Evolutionary conservation across 2,329 filamentous ascomycete species (phyloP).

Genomic region (Colletotrichum neosansevieriae): DNA sequence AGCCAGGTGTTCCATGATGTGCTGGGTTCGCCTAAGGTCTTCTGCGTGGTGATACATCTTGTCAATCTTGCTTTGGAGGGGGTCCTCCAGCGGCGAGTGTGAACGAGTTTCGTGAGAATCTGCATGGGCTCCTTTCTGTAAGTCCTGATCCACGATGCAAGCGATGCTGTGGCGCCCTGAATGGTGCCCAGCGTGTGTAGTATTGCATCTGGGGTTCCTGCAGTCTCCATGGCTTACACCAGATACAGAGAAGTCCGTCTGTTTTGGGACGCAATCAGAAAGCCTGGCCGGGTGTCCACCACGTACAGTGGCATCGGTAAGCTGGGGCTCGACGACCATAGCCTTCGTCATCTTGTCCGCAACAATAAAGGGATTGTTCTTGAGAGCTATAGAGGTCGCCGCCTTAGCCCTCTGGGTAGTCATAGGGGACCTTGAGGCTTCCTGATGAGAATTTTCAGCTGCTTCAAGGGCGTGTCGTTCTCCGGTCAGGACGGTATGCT

Average conservation of each 20-base stretch:
- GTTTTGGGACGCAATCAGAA: slow-evolving; percentile 49
- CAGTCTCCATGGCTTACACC: slow-evolving; percentile 43
- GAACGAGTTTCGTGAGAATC: slow-evolving; percentile 2
- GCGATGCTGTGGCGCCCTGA: slow-evolving; percentile 50
- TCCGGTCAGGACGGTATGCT: background rate
- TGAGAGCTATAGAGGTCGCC: slow-evolving; percentile 41
- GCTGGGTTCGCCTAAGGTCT: slow-evolving; percentile 49
- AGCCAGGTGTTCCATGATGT: slow-evolving; percentile 51
- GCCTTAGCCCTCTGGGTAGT: slow-evolving; percentile 14
- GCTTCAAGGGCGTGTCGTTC: background rate
- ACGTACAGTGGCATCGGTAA: slow-evolving; percentile 41
- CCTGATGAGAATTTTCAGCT: background rate
- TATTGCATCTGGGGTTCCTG: slow-evolving; percentile 47
- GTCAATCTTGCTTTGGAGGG: slow-evolving; percentile 46
- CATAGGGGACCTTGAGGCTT: slow-evolving; percentile 2
- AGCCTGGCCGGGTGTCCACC: slow-evolving; percentile 41
- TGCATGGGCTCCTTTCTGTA: slow-evolving; percentile 28
- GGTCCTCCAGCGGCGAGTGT: slow-evolving; percentile 17
- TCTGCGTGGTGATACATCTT: slow-evolving; percentile 50
- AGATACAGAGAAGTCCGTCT: slow-evolving; percentile 37
- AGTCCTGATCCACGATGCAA: slow-evolving; percentile 43
- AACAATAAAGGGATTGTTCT: slow-evolving; percentile 50
- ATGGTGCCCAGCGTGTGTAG: slow-evolving; percentile 44
- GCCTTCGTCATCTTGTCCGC: slow-evolving; percentile 46
- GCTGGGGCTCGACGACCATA: slow-evolving; percentile 42